phyloP scores from a whole-genome alignment of 148 eudicot genomes.

The Limonium bicolor region DNA sequence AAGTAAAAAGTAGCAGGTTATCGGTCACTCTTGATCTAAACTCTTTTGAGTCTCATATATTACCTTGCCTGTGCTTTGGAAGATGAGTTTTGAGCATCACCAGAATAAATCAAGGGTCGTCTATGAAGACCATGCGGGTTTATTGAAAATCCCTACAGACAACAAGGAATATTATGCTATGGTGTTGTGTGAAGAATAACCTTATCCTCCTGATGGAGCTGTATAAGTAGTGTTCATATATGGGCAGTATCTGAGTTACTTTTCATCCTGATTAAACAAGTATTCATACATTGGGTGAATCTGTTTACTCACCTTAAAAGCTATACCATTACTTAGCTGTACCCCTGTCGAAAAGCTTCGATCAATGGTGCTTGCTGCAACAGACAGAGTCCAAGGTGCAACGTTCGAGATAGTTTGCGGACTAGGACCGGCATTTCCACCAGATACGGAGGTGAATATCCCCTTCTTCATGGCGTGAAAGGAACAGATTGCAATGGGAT shows the following conservation, averaged over 20 bases:
- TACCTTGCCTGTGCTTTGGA: not conserved
- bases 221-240: too few relatives aligned
- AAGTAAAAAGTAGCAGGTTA: not conserved
- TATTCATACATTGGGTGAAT: too few relatives aligned
- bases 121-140: not conserved
- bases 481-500: conserved; percentile 18
- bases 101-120: not conserved
- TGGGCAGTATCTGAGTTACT: too few relatives aligned
- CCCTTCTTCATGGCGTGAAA: conserved; percentile 32
- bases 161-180: not conserved
- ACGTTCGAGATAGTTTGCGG: conserved; percentile 3
- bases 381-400: conserved; percentile 36
- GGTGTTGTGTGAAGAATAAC: not conserved
- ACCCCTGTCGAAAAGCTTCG: conserved; percentile 8
- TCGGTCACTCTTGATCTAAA: too few relatives aligned
- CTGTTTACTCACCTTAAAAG: not conserved
- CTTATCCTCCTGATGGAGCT: not conserved
- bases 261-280: not conserved
- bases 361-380: conserved; percentile 24
- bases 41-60: too few relatives aligned
- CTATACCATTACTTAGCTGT: conserved; percentile 11
- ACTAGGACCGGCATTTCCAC: conserved; percentile 14
- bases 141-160: not conserved
- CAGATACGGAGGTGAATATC: conserved; percentile 19
- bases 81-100: not conserved